Evolutionary conservation across 176 grass and related monocot genomes (phyloP).

Genomic region (Phragmites australis): DNA sequence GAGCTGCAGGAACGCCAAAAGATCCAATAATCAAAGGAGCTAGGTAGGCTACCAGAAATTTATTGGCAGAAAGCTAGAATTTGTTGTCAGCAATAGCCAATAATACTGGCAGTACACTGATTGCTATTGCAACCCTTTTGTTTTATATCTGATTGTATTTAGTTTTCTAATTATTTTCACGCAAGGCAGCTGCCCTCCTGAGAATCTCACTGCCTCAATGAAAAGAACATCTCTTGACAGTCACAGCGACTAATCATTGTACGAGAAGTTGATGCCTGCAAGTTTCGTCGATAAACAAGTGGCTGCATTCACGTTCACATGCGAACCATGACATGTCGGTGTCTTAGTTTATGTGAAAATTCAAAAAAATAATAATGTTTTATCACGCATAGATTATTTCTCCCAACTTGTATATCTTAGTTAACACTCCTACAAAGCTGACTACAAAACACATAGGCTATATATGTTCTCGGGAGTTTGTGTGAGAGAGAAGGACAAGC

Average conservation of each 20-base stretch:
- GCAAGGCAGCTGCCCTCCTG: neutral
- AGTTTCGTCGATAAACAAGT: slow-evolving; percentile 14
- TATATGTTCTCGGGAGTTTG: no score
- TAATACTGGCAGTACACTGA: neutral
- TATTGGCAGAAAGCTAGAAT: neutral
- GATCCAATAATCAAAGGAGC: no score
- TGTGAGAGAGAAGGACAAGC: no score
- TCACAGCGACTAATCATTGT: neutral
- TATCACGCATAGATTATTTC: no score
- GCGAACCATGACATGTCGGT: neutral
- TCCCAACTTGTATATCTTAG: no score
- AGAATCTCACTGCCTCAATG: neutral
- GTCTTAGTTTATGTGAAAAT: slow-evolving; percentile 24
- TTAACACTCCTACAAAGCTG: no score
- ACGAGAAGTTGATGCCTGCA: slow-evolving; percentile 24
- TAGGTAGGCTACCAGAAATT: neutral
- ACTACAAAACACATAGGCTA: no score
- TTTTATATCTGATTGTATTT: neutral
- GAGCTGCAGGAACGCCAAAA: no score
- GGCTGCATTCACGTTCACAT: slow-evolving; percentile 20
- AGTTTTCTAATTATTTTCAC: neutral
- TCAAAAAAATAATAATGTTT: no score
- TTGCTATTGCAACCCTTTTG: neutral
- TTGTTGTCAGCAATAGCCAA: neutral
- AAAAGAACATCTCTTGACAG: neutral